A percentile compares a stretch with the other conserved stretches of the same genome.
Evolutionary conservation across 768 basidiomycete species (phyloP).

Genomic region (Boletus pseudopeckii): DNA sequence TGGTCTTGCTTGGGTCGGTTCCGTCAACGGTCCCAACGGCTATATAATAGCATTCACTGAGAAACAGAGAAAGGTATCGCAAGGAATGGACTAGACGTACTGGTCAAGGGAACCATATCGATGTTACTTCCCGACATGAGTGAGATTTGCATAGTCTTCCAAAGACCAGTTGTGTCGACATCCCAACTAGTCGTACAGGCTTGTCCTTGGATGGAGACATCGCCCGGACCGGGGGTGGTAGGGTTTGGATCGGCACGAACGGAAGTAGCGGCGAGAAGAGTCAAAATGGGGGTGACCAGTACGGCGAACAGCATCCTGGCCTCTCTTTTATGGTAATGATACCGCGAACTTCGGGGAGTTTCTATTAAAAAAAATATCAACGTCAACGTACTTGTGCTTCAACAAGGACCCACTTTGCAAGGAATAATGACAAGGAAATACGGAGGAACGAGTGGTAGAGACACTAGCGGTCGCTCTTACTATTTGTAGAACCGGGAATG

Average conservation of each 20-base stretch:
- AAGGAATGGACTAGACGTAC: conserved; percentile 38
- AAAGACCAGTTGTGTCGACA: conserved; percentile 53
- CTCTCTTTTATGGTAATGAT: not conserved
- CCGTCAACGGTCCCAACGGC: conserved; percentile 68
- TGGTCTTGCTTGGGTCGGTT: conserved; percentile 43
- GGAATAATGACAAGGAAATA: conserved; percentile 10
- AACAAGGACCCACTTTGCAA: conserved; percentile 4
- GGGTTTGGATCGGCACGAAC: conserved; percentile 61
- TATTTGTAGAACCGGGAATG: not conserved
- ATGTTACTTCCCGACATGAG: conserved; percentile 79
- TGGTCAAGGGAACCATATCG: conserved; percentile 62
- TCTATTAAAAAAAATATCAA: too few species aligned
- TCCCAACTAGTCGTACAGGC: conserved; percentile 59
- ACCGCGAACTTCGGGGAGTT: too few species aligned
- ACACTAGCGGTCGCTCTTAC: not conserved
- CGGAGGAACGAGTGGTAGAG: not conserved
- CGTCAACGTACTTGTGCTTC: not conserved
- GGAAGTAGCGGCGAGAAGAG: conserved; percentile 25
- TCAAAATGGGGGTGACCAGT: conserved; percentile 7
- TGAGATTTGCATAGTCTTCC: conserved; percentile 72
- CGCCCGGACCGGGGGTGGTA: conserved; percentile 55
- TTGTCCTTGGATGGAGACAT: conserved; percentile 53
- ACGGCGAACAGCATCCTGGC: conserved; percentile 15
- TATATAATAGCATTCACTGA: conserved; percentile 25
- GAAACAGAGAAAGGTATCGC: not conserved